Conservation (phyloP, 1,284 basidiomycete genomes). For the Cryptococcus deneoformans region DNA sequence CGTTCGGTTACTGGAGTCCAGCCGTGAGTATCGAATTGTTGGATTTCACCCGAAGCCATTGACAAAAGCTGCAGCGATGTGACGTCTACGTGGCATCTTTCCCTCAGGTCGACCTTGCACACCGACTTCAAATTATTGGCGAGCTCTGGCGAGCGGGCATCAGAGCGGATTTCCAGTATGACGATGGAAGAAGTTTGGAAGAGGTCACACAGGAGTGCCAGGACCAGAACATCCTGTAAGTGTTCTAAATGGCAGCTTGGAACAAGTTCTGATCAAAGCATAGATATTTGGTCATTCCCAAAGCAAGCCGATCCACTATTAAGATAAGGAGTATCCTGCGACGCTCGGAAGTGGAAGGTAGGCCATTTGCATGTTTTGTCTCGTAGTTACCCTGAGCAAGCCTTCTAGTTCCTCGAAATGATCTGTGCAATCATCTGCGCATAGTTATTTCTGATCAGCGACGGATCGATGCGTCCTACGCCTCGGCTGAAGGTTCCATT, state of each 20-base stretch:
- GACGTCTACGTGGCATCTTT: constrained; percentile 57
- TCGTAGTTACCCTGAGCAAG: background rate
- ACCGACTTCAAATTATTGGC: constrained; percentile 52
- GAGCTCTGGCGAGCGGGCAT: constrained; percentile 57
- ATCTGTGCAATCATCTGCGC: constrained; percentile 41
- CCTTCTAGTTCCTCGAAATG: constrained; percentile 37
- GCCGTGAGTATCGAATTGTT: constrained; percentile 19
- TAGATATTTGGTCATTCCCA: constrained; percentile 47
- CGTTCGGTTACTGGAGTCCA: constrained; percentile 51
- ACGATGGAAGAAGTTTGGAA: constrained; percentile 45
- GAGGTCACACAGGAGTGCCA: constrained; percentile 46
- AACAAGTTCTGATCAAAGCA: background rate
- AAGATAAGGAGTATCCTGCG: constrained; percentile 43
- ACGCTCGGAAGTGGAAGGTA: constrained; percentile 44
- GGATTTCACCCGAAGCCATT: background rate
- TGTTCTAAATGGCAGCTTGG: background rate
- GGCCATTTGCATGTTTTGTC: constrained; percentile 1
- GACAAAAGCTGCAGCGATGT: constrained; percentile 50
- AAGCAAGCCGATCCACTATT: constrained; percentile 37
- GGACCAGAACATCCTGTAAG: constrained; percentile 49
- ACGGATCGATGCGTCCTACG: constrained; percentile 43
- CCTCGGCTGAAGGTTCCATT: constrained; percentile 30
- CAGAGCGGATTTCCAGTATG: constrained; percentile 57
- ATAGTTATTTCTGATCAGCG: constrained; percentile 45
- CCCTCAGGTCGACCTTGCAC: constrained; percentile 50